Evolutionary conservation across 345 rosid genomes (phyloP).

Genomic region (Crucihimalaya himalaica): DNA sequence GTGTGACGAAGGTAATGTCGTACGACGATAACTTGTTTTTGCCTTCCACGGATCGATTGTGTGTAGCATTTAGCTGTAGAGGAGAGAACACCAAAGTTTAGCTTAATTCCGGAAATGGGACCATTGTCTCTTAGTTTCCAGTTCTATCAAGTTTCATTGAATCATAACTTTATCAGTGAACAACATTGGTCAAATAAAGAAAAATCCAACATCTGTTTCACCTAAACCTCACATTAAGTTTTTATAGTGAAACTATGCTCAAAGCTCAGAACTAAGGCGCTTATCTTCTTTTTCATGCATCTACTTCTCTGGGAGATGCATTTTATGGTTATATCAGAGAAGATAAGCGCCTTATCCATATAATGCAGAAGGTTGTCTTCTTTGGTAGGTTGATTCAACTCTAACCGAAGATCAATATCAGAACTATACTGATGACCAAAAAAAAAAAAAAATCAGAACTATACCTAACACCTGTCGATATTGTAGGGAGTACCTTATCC

Average conservation of each 20-base stretch:
- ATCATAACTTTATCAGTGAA: neutral
- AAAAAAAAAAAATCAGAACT: neutral
- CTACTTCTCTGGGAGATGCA: neutral
- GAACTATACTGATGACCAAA: no score
- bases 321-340: neutral
- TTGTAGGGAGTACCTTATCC: slow-evolving; percentile 79
- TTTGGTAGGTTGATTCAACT: neutral
- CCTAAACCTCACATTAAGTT: neutral
- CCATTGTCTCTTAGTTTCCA: neutral
- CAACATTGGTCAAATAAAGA: neutral
- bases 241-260: neutral
- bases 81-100: neutral
- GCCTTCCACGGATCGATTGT: neutral
- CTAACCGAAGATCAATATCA: neutral
- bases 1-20: slow-evolving; percentile 83
- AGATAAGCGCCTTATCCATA: neutral
- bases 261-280: neutral
- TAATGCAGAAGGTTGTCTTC: neutral
- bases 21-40: neutral
- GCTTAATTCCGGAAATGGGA: neutral
- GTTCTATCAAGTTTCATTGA: neutral
- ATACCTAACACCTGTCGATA: neutral
- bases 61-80: neutral
- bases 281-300: neutral
- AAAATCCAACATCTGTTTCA: neutral